Evolutionary conservation across 2,329 filamentous ascomycete genomes (phyloP), one percentile per base, ranked within the genome.

Genomic region (Aspergillaceae sp.): DNA sequence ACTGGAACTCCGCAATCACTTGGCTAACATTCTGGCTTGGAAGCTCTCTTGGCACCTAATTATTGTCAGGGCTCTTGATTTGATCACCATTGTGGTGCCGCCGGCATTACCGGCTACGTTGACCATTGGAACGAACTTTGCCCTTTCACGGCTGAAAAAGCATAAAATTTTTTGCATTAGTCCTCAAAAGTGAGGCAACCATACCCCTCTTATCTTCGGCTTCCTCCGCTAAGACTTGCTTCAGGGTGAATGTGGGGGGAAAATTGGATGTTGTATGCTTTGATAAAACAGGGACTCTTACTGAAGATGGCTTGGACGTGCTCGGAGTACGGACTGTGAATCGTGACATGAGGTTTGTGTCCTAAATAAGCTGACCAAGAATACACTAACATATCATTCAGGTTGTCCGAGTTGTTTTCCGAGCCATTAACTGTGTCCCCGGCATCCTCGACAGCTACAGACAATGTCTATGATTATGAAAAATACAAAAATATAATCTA

Each of bases 81-180:
- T 98, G 46, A 96, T 98, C 57, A 98, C 92, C 1, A 98, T 98
- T 52, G 90, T 97, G 7, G 92, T 98, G 0, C 92, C 92, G 10
- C 92, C 92, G 11, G 92, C 92, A 6, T 74, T 98, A 5, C 94
- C 92, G 0, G 92, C 92, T 2, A 98, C 92, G 0, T 74, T 98
- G 41, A 95, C 89, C 0, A 98, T 98, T 56, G 92, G 92, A 38
- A 97, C 88, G 9, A 97, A 91, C 62, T 98, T 98, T 65, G 94
- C 92, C 2, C 73, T 98, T 1, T 83, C 80, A 7, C 81, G 92
- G 28, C 74, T 98, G 29, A 95, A 89, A 68, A 80, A 83, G 52
- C 90, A 94, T 64, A 79, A 89, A 38, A 96, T 98, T 34, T 98
- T 95, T 62, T 98, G 92, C 61, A 98, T 97, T 59, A 97, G 91